Conservation (phyloP, 768 basidiomycete genomes). For the Tremella yokohamensis region DNA sequence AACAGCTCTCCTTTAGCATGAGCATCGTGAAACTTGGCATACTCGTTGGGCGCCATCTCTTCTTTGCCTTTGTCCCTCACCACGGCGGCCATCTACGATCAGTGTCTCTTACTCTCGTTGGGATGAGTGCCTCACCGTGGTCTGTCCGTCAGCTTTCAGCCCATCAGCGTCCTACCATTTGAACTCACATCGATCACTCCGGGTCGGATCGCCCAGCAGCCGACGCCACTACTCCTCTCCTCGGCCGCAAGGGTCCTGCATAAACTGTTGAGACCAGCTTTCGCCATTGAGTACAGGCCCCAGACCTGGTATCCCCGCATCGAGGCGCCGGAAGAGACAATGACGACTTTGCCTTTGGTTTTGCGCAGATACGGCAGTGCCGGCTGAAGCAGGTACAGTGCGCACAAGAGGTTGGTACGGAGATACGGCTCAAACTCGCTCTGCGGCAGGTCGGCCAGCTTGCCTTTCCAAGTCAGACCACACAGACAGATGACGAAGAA, state of each 20-base stretch:
- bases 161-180: background rate
- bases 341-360: constrained; percentile 61
- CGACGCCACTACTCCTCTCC: constrained; percentile 62
- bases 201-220: constrained; percentile 74
- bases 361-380: constrained; percentile 67
- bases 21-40: constrained; percentile 60
- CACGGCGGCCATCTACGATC: constrained; percentile 51
- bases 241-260: constrained; percentile 81
- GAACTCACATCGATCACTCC: constrained; percentile 68
- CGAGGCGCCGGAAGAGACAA: constrained; percentile 83
- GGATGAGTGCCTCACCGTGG: constrained; percentile 9
- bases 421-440: constrained; percentile 53
- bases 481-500: constrained; percentile 33
- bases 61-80: constrained; percentile 41
- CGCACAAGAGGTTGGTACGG: constrained; percentile 83
- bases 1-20: constrained; percentile 68
- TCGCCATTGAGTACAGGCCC: constrained; percentile 67
- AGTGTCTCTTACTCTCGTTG: background rate
- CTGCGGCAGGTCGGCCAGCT: constrained; percentile 21
- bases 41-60: constrained; percentile 60
- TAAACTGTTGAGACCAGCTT: constrained; percentile 85
- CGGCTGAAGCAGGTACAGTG: constrained; percentile 65
- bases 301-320: constrained; percentile 65
- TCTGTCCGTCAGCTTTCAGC: constrained; percentile 38
- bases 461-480: background rate